A percentile compares a stretch with the other conserved stretches of the same genome.
Conservation (phyloP, 176 grass and related monocot genomes). For the Lolium perenne region DNA sequence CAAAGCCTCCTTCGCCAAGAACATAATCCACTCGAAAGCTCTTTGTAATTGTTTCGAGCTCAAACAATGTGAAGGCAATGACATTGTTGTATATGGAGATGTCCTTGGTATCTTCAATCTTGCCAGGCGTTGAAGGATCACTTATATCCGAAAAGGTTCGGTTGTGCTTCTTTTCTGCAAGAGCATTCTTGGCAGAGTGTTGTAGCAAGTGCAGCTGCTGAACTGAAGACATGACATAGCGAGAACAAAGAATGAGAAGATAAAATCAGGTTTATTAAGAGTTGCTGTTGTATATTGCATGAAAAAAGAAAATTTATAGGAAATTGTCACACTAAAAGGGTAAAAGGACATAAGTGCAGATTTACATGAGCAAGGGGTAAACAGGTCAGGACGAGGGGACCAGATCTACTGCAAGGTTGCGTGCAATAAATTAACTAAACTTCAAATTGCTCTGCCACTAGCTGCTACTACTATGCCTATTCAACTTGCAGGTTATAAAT, state of each 20-base stretch:
- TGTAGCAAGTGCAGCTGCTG: constrained; percentile 96
- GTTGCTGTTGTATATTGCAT: background rate
- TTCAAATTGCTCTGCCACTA: constrained; percentile 38
- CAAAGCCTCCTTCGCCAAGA: constrained; percentile 97
- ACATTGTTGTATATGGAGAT: constrained; percentile 98
- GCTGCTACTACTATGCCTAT: constrained; percentile 19
- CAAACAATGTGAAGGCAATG: constrained; percentile 91
- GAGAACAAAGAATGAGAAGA: background rate
- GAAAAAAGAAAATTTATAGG: constrained; percentile 16
- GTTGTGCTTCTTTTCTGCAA: constrained; percentile 65
- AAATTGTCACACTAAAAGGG: background rate
- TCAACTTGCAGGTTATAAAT: constrained; percentile 39
- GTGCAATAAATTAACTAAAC: constrained; percentile 34
- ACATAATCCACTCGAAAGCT: constrained; percentile 93
- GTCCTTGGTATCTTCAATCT: constrained; percentile 85
- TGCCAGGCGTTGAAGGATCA: constrained; percentile 75
- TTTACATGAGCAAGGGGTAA: constrained; percentile 30
- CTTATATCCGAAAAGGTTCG: constrained; percentile 76
- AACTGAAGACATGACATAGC: constrained; percentile 62
- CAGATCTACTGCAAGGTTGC: constrained; percentile 61
- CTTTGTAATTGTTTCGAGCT: constrained; percentile 98
- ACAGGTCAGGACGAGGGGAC: constrained; percentile 34
- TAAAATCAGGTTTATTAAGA: background rate
- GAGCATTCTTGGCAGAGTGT: constrained; percentile 64
- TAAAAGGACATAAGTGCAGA: background rate